phyloP scores from a whole-genome alignment of 495 filamentous ascomycete species.

The Podospora tetraspora region DNA sequence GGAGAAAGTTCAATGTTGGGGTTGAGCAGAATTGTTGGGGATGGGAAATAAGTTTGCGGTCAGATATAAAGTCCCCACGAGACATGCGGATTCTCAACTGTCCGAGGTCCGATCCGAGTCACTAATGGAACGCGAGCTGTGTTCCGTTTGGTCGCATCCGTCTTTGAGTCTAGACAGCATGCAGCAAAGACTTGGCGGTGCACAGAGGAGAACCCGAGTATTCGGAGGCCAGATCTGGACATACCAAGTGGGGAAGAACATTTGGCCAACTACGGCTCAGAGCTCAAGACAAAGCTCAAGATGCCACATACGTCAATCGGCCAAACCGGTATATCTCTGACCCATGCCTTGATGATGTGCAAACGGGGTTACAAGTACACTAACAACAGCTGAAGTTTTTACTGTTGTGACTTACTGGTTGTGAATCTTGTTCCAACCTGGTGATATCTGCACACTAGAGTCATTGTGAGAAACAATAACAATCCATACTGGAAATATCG shows the following conservation, averaged over 20 bases:
- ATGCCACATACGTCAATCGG: too few species aligned
- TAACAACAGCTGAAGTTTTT: too few species aligned
- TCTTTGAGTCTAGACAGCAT: not conserved
- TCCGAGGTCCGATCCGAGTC: not conserved
- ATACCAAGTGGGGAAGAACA: not conserved
- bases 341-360: not conserved
- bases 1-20: not conserved
- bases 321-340: too few species aligned
- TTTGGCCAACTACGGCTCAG: not conserved
- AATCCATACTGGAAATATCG: too few species aligned
- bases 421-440: too few species aligned
- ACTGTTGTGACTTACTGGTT: too few species aligned
- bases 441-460: too few species aligned
- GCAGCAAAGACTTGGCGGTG: not conserved
- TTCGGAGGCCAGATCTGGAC: not conserved
- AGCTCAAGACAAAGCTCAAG: not conserved
- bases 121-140: not conserved
- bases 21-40: not conserved
- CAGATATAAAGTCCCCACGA: not conserved
- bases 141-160: not conserved
- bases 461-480: too few species aligned
- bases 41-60: not conserved
- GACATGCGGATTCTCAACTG: not conserved
- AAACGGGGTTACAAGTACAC: too few species aligned
- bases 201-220: not conserved